phyloP scores from a whole-genome alignment of 306 rosid species.

The Amphicarpaea edgeworthii region DNA sequence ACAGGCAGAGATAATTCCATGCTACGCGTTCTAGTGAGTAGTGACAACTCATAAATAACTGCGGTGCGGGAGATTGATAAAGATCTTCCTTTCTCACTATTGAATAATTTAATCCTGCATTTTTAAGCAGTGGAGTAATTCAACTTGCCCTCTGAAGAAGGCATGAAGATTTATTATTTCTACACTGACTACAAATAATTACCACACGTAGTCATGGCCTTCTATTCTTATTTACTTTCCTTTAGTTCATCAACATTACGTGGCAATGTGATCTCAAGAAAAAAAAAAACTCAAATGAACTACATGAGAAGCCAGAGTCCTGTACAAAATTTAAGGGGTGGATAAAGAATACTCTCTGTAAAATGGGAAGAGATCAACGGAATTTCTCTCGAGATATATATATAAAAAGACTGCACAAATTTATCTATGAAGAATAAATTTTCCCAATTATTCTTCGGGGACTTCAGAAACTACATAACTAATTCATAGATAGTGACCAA shows the following conservation, averaged over 20 bases:
- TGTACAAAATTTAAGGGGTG: conserved; percentile 11
- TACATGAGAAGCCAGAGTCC: background rate
- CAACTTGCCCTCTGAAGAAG: background rate
- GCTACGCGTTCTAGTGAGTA: background rate
- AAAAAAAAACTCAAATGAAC: conserved; percentile 4
- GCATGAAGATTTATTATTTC: background rate
- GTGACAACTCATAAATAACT: background rate
- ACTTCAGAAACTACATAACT: conserved; percentile 26
- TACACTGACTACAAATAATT: background rate
- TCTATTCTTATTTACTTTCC: background rate
- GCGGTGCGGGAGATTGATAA: too few relatives aligned
- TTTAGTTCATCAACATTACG: conserved; percentile 12
- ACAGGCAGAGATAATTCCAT: too few relatives aligned
- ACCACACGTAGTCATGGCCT: background rate
- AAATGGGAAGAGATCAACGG: conserved; percentile 9
- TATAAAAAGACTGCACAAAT: conserved; percentile 19
- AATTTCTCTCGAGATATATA: conserved; percentile 24
- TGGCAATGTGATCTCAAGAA: background rate
- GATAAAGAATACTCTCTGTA: background rate
- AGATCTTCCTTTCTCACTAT: background rate
- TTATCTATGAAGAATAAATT: conserved; percentile 1
- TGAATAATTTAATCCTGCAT: background rate
- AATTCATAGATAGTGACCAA: conserved; percentile 37
- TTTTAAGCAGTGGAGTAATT: background rate
- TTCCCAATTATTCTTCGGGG: conserved; percentile 27